Base-by-base conservation (phyloP, 352 stramenopile species). In the Phytopythium boreale region DNA sequence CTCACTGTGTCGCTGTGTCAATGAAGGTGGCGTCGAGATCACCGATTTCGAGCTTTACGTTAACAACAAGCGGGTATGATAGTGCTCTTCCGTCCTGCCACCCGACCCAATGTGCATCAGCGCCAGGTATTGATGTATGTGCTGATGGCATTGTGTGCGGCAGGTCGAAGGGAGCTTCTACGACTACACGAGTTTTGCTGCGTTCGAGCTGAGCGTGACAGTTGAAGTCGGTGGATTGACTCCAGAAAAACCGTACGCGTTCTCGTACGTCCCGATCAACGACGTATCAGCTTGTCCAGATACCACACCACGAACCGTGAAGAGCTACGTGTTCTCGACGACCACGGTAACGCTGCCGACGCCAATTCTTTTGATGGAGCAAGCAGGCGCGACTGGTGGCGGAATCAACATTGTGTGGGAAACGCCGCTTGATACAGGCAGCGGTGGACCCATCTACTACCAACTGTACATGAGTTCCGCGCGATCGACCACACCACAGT, bases 391-490 rank as follows among this genome's bases (percentile, higher is more conserved):
- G 2, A 90, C 82, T 4, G 82, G 82, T 8, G 76, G 82, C 24
- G 77, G 82, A 2, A 84, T 89, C 47, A 57, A 72, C 10, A 60
- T 90, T 5, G 62, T 66, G 29, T 77, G 82, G 65, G 64, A 80
- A 14, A 37, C 67, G 1, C 82, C 82, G 6, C 64, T 69, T 7
- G 82, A 90, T 62, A 67, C 61, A 29, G 82, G 82, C 0, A 76
- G 70, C 53, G 56, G 65, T n/a, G 26, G 44, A 2, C 4, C 22
- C 4, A 55, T 90, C 14, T 71, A 69, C 27, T 89, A 86, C 49
- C 76, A 89, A 52, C 39, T 90, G 8, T 88, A 85, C 36, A 82
- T 89, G 74, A 79, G 75, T 27, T 56, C 65, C 36, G 58, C 36
- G 7, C 15, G 58, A 24, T 9, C 57, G 1, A 55, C 56, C 14